Base-by-base conservation (phyloP, 495 filamentous ascomycete genomes). In the Hypoxylon fragiforme region DNA sequence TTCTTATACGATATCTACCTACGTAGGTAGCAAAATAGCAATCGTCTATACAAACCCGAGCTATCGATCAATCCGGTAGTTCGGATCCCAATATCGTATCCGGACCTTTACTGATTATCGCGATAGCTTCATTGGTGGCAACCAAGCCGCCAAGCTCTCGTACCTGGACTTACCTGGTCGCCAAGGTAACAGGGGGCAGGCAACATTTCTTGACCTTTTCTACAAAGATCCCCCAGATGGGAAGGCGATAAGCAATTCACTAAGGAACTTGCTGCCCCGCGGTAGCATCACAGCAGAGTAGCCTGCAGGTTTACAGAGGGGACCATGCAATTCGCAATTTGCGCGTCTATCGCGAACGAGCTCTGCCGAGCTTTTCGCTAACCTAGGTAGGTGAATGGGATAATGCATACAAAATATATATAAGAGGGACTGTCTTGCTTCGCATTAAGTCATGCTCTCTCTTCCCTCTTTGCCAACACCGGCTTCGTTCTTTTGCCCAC, bases 151-250 rank as follows among this genome's bases (percentile, higher is more conserved):
- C 47, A 53, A 53, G 38, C 42, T 34, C 11, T 18, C n/a, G 9
- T 13, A 40, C n/a, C 13, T n/a, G 7, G 26, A 21, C 22, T 42
- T 47, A n/a, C 54, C 40, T 46, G 38, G 49, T 39, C 44, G 56
- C 56, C 56, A 62, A 62, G 58, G 47, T 36, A 56, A 44, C 58
- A 56, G 39, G 49, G 56, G n/a, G n/a, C n/a, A n/a, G n/a, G 49
- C 35, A 13, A 14, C 44, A 30, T 19, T 20, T 45, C 14, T 35
- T 9, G 24, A 54, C 38, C 42, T 48, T 53, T 42, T 34, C n/a
- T n/a, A n/a, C n/a, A n/a, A n/a, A 46, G 42, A 49, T 48, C 35
- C 41, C 58, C 52, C 28, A 53, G 16, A 51, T 21, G 36, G 52
- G 52, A 56, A 62, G 52, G 47, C 43, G 51, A 56, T 51, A 53